Base-by-base conservation (phyloP, 495 filamentous ascomycete genomes). In the Hyaloscypha hepaticicola region DNA sequence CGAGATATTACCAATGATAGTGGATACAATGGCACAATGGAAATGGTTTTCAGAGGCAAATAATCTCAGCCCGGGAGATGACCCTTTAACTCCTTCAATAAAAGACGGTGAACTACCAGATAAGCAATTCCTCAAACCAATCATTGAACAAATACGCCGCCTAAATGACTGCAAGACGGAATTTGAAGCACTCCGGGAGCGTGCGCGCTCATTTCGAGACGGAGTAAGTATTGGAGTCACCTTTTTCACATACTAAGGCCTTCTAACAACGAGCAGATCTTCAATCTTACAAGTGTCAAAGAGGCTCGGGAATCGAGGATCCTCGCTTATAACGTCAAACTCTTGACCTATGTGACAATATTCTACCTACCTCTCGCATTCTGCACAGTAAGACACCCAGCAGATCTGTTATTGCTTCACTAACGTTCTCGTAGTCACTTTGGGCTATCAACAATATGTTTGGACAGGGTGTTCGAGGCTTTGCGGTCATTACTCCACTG, bases 381-480 rank as follows among this genome's bases (percentile, higher is more conserved):
- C 48, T 51, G 19, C 22, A 51, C 48, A n/a, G 48, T 51, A n/a
- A n/a, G 48, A 4, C 19, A n/a, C 48, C 16, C 22, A n/a, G n/a
- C n/a, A n/a, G n/a, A 51, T 5, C 48, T 51, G 6, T 16, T 51
- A n/a, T 5, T 5, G 48, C 16, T n/a, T 4, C 19, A 24, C 19
- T 51, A 24, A 51, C 6, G 6, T 6, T 51, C 6, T 24, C 19
- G 5, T 5, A 61, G 58, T 61, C 58, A 7, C 50, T 61, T 34
- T 61, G 58, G 58, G 58, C 58, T 14, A 61, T 61, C 27, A 61
- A 61, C 12, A 41, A 61, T 31, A 61, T 61, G 58, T 61, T 61
- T n/a, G 58, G 58, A 51, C 50, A 34, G 9, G 58, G 58, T 24
- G 51, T 26, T n/a, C 41, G 45, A 12, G 38, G 58, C 24, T 61